A percentile compares a stretch with the other conserved stretches of the same genome.
phyloP scores from a whole-genome alignment of 139 green algal species.

The Desmodesmus armatus region DNA sequence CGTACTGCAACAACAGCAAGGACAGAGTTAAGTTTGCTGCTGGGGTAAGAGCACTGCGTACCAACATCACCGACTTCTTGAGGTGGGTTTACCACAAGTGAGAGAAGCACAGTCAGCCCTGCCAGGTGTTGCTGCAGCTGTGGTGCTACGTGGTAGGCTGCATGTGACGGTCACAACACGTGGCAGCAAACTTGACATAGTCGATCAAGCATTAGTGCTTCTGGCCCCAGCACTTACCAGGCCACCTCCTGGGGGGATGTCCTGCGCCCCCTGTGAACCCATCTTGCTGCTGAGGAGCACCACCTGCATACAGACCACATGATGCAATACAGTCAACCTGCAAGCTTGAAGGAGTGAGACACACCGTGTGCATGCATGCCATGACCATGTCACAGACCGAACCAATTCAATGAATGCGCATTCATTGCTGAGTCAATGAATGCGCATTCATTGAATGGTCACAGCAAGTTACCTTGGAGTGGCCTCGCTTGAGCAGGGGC shows the following conservation, averaged over 20 bases:
- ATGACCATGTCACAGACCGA: no score
- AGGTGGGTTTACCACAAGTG: no score
- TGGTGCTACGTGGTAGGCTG: no score
- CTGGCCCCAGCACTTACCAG: slow-evolving; percentile 29
- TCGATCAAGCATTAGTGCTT: neutral
- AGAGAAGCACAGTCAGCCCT: no score
- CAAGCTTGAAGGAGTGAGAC: no score
- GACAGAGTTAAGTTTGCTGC: no score
- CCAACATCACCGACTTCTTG: neutral
- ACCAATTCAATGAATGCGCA: no score
- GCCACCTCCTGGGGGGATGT: slow-evolving; percentile 34
- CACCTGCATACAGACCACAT: slow-evolving; percentile 37
- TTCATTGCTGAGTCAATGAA: no score
- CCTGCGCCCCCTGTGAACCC: slow-evolving; percentile 57
- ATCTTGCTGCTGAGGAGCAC: slow-evolving; percentile 64
- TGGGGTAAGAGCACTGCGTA: neutral
- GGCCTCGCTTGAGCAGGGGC: neutral
- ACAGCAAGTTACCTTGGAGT: neutral
- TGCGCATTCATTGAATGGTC: neutral
- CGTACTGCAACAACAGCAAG: slow-evolving; percentile 52
- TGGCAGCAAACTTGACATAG: neutral
- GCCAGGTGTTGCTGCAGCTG: no score
- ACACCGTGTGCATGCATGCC: no score
- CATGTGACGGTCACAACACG: neutral
- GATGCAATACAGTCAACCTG: no score